These are phyloP conservation scores for Eucalyptus coolabah DNA, from an alignment of 345 rosid species.

Conservation along the genomic window DNA sequence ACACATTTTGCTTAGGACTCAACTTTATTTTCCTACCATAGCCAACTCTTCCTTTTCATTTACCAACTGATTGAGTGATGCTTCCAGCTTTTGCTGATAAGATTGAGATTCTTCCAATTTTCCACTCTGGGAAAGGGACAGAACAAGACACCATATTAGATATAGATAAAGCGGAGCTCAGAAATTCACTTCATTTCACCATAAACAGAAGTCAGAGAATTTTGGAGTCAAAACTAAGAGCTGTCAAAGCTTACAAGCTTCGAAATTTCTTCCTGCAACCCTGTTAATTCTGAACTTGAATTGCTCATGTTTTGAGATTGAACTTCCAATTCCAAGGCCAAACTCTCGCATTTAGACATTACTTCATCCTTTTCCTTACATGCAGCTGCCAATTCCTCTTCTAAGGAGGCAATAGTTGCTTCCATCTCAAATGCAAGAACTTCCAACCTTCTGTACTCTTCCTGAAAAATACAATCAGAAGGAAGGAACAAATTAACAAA, in stretches of 20 bases:
- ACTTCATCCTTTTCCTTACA: slow-evolving; percentile 45
- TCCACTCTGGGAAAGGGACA: slow-evolving; percentile 33
- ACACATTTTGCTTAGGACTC: neutral
- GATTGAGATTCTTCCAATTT: slow-evolving; percentile 49
- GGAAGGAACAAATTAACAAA: neutral
- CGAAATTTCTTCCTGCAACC: slow-evolving; percentile 36
- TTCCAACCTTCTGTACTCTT: slow-evolving; percentile 63
- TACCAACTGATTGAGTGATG: slow-evolving; percentile 26
- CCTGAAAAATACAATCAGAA: slow-evolving; percentile 22
- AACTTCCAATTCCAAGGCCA: slow-evolving; percentile 43
- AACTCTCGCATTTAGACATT: slow-evolving; percentile 25
- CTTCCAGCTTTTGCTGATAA: slow-evolving; percentile 42
- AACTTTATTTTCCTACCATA: slow-evolving; percentile 30
- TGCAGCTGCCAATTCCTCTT: slow-evolving; percentile 53
- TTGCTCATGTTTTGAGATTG: slow-evolving; percentile 25
- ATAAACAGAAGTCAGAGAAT: neutral
- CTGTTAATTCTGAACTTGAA: slow-evolving; percentile 36
- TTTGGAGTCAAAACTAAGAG: neutral
- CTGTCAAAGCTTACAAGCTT: slow-evolving; percentile 34
- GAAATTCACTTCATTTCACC: neutral
- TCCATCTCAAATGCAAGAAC: slow-evolving; percentile 93
- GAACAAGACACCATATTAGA: neutral
- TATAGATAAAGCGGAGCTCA: neutral
- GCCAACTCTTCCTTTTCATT: slow-evolving; percentile 91
- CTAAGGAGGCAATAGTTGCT: slow-evolving; percentile 73